Evolutionary conservation across 1,284 basidiomycete genomes (phyloP).

Genomic region (Papiliotrema flavescens): DNA sequence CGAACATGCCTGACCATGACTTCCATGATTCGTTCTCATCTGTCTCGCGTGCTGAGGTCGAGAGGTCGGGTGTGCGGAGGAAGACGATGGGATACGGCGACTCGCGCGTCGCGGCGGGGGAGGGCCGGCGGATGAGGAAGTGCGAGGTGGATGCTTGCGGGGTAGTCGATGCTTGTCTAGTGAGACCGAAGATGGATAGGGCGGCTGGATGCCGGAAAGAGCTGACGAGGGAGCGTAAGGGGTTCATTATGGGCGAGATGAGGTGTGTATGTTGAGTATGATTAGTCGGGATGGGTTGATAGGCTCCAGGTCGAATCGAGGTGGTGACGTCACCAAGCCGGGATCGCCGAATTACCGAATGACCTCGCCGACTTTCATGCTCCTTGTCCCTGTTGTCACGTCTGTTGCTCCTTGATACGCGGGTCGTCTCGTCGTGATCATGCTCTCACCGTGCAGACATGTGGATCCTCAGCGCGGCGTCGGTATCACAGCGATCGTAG

Average conservation of each 20-base stretch:
- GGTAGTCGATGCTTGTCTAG: background rate
- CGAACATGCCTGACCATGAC: constrained; percentile 54
- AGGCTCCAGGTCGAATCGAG: no score
- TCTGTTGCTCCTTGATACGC: no score
- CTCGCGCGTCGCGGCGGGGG: constrained; percentile 29
- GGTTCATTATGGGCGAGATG: background rate
- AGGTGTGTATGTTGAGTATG: no score
- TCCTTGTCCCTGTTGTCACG: no score
- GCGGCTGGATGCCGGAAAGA: background rate
- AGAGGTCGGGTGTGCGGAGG: constrained; percentile 28
- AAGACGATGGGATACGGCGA: constrained; percentile 40
- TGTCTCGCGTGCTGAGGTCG: background rate
- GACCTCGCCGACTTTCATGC: no score
- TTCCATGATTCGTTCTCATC: constrained; percentile 19
- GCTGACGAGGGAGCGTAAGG: background rate
- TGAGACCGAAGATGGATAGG: constrained; percentile 3
- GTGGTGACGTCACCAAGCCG: no score
- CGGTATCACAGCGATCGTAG: no score
- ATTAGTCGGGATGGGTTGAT: no score
- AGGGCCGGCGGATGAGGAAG: constrained; percentile 32
- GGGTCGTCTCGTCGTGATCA: no score
- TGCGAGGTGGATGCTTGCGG: constrained; percentile 18
- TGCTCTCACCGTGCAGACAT: no score
- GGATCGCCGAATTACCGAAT: no score
- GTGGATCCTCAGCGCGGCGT: no score